A percentile compares a stretch with the other conserved stretches of the same genome.
Evolutionary conservation across 2,329 filamentous ascomycete genomes (phyloP).

Genomic region (Drechslera avenae): DNA sequence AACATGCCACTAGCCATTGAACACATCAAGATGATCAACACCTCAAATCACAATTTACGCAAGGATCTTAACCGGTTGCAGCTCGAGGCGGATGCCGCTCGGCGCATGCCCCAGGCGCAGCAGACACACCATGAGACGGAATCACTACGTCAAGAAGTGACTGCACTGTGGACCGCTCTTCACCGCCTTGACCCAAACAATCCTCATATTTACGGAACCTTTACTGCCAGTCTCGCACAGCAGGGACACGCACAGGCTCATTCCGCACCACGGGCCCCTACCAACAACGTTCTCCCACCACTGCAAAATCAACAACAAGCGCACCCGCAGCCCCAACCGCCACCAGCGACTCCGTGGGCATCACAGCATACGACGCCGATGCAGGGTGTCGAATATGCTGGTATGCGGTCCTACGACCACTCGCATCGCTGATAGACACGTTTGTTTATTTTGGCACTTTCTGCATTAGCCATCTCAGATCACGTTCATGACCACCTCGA

Average conservation of each 20-base stretch:
- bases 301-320: constrained; percentile 28
- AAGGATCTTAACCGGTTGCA: constrained; percentile 51
- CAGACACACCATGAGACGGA: constrained; percentile 53
- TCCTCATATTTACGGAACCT: constrained; percentile 55
- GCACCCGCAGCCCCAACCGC: constrained; percentile 28
- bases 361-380: constrained; percentile 46
- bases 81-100: constrained; percentile 51
- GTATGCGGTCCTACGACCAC: constrained; percentile 45
- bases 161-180: constrained; percentile 54
- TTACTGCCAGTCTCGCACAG: constrained; percentile 50
- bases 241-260: constrained; percentile 37
- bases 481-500: too few relatives aligned
- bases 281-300: constrained; percentile 44
- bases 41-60: constrained; percentile 47
- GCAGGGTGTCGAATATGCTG: constrained; percentile 57
- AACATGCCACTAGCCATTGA: constrained; percentile 52
- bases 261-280: constrained; percentile 33
- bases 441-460: background rate
- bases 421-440: constrained; percentile 32
- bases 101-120: constrained; percentile 28
- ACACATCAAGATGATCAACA: constrained; percentile 52
- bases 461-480: too few relatives aligned
- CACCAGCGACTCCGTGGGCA: constrained; percentile 44
- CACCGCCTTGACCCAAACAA: constrained; percentile 53
- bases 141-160: constrained; percentile 53